Percentiles rank a stretch among this genome's conserved stretches.
Evolutionary conservation across 75 land plant genomes (phyloP).

Genomic region (Pseudotsuga menziesii): DNA sequence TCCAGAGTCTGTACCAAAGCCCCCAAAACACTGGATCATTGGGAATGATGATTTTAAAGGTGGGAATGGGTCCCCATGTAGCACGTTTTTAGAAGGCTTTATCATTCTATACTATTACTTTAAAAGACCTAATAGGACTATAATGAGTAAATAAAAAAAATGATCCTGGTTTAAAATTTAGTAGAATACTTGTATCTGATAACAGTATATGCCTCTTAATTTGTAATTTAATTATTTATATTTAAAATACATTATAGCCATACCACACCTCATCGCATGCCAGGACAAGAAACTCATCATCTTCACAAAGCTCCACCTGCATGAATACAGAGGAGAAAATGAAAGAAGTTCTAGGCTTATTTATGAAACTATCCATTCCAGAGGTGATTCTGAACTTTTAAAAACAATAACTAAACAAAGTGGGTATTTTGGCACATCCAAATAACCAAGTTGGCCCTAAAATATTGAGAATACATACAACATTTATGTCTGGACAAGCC

Average conservation of each 20-base stretch:
- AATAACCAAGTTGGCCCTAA: background rate
- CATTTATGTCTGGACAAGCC: slow-evolving; percentile 31
- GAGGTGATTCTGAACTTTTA: background rate
- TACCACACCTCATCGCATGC: slow-evolving; percentile 53
- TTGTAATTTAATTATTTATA: background rate
- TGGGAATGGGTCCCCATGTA: too few species aligned
- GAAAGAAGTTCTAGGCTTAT: background rate
- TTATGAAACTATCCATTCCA: background rate
- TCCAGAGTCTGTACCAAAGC: too few species aligned
- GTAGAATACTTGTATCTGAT: background rate
- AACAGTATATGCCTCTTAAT: background rate
- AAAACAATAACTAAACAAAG: background rate
- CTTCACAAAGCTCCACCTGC: slow-evolving; percentile 34
- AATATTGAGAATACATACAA: slow-evolving; percentile 15
- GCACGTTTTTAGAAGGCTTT: too few species aligned
- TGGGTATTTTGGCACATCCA: background rate
- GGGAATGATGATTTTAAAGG: too few species aligned
- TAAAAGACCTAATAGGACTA: too few species aligned
- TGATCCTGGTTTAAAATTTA: background rate
- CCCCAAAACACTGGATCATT: too few species aligned
- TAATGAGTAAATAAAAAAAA: too few species aligned
- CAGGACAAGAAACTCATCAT: slow-evolving; percentile 39
- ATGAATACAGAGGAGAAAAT: background rate
- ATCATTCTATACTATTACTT: too few species aligned
- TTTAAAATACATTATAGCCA: background rate